Percentiles rank a stretch among this genome's conserved stretches.
Conservation (phyloP, 352 stramenopile species). For the Phytophthora hibernalis region DNA sequence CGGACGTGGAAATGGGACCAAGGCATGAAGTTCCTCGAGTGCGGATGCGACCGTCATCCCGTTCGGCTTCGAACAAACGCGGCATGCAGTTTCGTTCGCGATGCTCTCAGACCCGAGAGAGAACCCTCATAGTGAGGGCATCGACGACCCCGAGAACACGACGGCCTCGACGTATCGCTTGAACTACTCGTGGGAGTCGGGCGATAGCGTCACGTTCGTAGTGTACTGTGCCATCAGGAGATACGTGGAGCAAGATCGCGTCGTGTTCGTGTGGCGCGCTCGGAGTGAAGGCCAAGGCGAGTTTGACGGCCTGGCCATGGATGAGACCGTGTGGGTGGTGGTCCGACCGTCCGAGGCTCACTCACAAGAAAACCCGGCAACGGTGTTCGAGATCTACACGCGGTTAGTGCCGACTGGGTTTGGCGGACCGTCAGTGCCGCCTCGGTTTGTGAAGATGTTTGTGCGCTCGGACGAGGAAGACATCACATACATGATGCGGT, state of each 20-base stretch:
- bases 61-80: conserved; percentile 27
- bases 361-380: conserved; percentile 19
- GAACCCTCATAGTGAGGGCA: conserved; percentile 25
- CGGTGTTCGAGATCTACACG: conserved; percentile 32
- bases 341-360: conserved; percentile 24
- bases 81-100: conserved; percentile 21
- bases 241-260: conserved; percentile 51
- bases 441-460: conserved; percentile 35
- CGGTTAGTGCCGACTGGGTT: conserved; percentile 34
- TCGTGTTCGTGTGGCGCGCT: conserved; percentile 62
- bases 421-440: conserved; percentile 22
- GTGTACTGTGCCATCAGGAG: conserved; percentile 44
- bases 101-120: conserved; percentile 31
- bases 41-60: conserved; percentile 28
- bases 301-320: conserved; percentile 52
- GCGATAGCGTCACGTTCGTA: conserved; percentile 25
- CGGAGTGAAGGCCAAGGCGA: conserved; percentile 46
- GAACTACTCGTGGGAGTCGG: conserved; percentile 34
- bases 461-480: conserved; percentile 36
- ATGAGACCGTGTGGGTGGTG: conserved; percentile 61
- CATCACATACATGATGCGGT: conserved; percentile 35
- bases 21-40: conserved; percentile 30
- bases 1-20: conserved; percentile 25
- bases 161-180: conserved; percentile 26
- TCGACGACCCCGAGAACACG: conserved; percentile 29